Base-by-base conservation (phyloP, 208 protist species). In the Acanthamoeba culbertsoni region DNA sequence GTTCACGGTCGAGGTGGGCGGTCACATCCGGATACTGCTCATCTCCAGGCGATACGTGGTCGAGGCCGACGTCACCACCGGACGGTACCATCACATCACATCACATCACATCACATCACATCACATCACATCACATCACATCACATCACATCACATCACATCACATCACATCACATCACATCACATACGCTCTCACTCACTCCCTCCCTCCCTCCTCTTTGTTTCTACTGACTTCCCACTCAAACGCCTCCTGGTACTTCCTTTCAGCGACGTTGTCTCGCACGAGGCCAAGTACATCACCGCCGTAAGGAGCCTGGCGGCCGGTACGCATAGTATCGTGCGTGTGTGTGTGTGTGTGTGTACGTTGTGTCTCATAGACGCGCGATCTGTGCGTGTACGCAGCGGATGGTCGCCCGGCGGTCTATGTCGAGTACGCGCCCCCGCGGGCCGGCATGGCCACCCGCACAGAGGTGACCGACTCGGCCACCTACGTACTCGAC, bases 231-330 rank as follows among this genome's bases (percentile, higher is more conserved):
- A 73, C 8, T 26, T 73, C n/a, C n/a, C n/a, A n/a, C n/a, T n/a
- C n/a, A n/a, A n/a, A n/a, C 33, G 62, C 28, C 23, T 23, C 48
- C 8, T 59, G 3, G 14, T 59, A 26, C 14, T 14, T 59, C 23
- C 14, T 12, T 73, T 73, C 42, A 82, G 71, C 42, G 71, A 82
- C 43, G 71, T 82, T 2, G 42, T 82, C 23, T 82, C 71, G 1
- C 71, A 82, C n/a, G 7, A 82, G 33, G 71, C 71, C 42, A 82
- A 82, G 16, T 82, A 82, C 71, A 82, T 82, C 71, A 82, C 71
- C 0, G 4, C 71, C 4, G 71, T 82, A 2, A 46, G 53, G 43
- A 82, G 71, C 20, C n/a, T 82, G 8, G n/a, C 37, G 2, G 51
- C 14, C n/a, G n/a, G n/a, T n/a, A n/a, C n/a, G n/a, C n/a, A n/a